Conservation (phyloP, 2,329 filamentous ascomycete genomes). For the Botrytis sinoallii region DNA sequence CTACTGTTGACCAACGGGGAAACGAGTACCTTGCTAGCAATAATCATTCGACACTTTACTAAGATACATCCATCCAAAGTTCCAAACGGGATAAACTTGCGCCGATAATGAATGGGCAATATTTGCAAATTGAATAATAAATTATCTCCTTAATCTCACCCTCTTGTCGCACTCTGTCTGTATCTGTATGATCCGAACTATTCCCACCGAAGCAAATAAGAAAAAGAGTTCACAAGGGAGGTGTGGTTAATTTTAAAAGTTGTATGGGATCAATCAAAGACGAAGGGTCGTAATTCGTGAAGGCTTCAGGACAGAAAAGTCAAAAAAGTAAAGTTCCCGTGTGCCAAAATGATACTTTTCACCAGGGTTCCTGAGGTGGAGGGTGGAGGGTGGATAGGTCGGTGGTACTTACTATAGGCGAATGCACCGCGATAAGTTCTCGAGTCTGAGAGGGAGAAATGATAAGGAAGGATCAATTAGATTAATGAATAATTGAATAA, state of each 20-base stretch:
- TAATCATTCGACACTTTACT: conserved; percentile 10
- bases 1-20: neutral
- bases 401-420: neutral
- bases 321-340: neutral
- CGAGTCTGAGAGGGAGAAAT: conserved; percentile 11
- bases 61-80: neutral
- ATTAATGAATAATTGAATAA: neutral
- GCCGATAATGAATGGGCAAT: neutral
- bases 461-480: neutral
- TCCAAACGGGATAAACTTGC: neutral
- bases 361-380: neutral
- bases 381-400: neutral
- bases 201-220: neutral
- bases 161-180: neutral
- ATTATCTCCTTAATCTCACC: neutral
- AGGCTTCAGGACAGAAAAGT: neutral
- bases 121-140: neutral
- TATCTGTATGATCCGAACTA: neutral
- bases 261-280: neutral
- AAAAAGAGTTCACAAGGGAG: neutral
- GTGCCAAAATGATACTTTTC: neutral
- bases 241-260: neutral
- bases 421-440: conserved; percentile 20
- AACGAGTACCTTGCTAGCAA: neutral
- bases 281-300: neutral